Conservation (phyloP, 2,329 filamentous ascomycete genomes). For the Colletotrichum sp. region DNA sequence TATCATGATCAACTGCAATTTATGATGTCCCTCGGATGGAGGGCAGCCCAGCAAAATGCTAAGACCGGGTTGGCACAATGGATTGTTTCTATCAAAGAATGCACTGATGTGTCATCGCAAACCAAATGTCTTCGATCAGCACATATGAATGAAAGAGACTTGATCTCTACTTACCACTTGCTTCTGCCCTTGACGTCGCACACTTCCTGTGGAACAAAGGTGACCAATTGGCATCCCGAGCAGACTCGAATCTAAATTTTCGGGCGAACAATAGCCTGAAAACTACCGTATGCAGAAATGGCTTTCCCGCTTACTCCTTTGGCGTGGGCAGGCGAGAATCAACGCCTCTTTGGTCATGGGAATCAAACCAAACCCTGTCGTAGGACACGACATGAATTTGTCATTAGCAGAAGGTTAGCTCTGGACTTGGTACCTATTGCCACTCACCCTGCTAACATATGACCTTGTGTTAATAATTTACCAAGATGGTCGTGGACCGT, state of each 20-base stretch:
- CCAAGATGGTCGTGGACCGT: background rate
- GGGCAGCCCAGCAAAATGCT: background rate
- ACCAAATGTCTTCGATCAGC: background rate
- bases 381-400: background rate
- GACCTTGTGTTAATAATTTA: background rate
- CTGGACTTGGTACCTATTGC: too few relatives aligned
- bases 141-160: background rate
- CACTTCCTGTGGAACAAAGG: background rate
- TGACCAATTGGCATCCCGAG: background rate
- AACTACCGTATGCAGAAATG: background rate
- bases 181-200: background rate
- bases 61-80: background rate
- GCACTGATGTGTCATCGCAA: background rate
- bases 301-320: background rate
- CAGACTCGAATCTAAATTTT: accelerated
- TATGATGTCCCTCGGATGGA: background rate
- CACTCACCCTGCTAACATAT: too few relatives aligned
- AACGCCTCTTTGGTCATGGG: background rate
- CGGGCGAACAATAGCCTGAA: background rate
- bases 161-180: background rate
- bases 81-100: background rate
- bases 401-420: background rate
- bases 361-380: background rate
- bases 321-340: background rate
- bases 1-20: background rate